Conservation (phyloP, 2,329 filamentous ascomycete genomes). For the Beauveria medogensis region DNA sequence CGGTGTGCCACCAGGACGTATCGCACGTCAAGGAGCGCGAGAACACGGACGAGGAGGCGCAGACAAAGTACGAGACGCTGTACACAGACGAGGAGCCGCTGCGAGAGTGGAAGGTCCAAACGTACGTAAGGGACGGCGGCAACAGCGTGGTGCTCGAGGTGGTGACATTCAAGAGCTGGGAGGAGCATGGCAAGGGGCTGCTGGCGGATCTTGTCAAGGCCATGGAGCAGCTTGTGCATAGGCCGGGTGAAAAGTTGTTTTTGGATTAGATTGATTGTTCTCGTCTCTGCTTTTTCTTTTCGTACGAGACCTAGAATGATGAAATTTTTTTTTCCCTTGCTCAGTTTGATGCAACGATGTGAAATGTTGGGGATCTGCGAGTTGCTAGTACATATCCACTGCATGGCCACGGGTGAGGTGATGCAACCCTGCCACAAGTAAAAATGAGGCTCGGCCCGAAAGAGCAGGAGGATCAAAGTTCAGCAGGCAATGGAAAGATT, state of each 20-base stretch:
- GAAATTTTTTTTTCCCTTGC: neutral
- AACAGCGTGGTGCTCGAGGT: slow-evolving; percentile 48
- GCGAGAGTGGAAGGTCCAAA: slow-evolving; percentile 53
- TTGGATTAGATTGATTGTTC: neutral
- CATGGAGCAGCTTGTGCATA: slow-evolving; percentile 31
- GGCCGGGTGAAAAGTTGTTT: slow-evolving; percentile 21
- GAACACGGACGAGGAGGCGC: slow-evolving; percentile 29
- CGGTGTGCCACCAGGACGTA: slow-evolving; percentile 51
- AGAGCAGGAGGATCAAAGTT: no score
- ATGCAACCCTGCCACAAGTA: no score
- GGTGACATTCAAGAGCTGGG: slow-evolving; percentile 51
- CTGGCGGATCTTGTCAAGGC: slow-evolving; percentile 40
- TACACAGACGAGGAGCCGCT: slow-evolving; percentile 51
- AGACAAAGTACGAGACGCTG: slow-evolving; percentile 36
- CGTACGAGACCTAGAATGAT: no score
- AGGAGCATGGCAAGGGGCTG: slow-evolving; percentile 39
- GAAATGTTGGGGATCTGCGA: neutral
- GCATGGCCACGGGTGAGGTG: no score
- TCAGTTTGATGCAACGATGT: neutral
- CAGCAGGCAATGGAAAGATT: neutral
- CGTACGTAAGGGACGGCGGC: slow-evolving; percentile 38
- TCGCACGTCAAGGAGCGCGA: slow-evolving; percentile 48
- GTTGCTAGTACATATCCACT: neutral
- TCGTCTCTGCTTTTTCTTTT: no score
- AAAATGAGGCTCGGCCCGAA: no score